phyloP scores from a whole-genome alignment of 768 basidiomycete species.

The Mycena pura region DNA sequence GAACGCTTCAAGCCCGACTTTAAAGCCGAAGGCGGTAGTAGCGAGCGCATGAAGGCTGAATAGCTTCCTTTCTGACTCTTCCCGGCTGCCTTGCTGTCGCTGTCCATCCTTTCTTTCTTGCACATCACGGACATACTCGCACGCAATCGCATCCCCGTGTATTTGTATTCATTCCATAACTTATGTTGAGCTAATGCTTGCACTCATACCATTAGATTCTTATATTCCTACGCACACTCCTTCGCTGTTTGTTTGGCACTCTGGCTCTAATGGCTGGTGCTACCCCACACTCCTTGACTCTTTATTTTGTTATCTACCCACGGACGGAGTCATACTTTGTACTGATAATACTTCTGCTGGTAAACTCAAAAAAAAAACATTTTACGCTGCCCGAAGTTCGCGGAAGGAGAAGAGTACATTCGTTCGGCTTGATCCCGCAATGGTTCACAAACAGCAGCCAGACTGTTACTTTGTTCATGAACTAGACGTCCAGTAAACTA shows the following conservation, averaged over 20 bases:
- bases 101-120: not conserved
- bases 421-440: no score
- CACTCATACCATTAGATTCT: not conserved
- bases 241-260: constrained; percentile 6
- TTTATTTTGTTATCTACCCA: not conserved
- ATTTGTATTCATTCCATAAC: constrained; percentile 15
- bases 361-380: no score
- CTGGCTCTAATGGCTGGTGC: constrained; percentile 9
- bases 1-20: constrained; percentile 49
- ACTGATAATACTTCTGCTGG: no score
- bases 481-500: no score
- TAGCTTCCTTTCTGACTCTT: not conserved
- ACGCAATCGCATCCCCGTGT: constrained; percentile 6
- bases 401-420: no score
- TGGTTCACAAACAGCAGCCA: no score
- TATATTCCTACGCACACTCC: constrained; percentile 4
- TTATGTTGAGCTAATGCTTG: constrained; percentile 17
- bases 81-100: not conserved
- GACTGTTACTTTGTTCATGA: no score
- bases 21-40: constrained; percentile 80
- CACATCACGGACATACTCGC: constrained; percentile 18
- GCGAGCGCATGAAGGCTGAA: constrained; percentile 46
- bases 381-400: no score
- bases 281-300: constrained; percentile 7
- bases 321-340: no score